A percentile compares a stretch with the other conserved stretches of the same genome.
Conservation (phyloP, 768 basidiomycete genomes). For the Naematelia encephala region DNA sequence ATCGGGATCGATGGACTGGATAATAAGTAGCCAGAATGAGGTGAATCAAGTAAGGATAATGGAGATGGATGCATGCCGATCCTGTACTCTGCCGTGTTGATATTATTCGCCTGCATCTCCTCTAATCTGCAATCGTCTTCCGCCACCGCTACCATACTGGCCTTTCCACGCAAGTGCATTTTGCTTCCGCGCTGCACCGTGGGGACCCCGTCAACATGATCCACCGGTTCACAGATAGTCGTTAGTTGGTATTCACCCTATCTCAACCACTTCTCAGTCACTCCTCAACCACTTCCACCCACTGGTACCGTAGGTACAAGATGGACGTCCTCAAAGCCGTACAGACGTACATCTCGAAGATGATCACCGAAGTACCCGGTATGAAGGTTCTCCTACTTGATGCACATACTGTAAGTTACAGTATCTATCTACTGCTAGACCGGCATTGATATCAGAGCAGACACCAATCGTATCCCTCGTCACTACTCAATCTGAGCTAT, state of each 20-base stretch:
- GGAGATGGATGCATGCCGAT: neutral
- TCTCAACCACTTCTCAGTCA: too few relatives aligned
- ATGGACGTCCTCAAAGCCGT: slow-evolving; percentile 98
- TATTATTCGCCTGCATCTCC: too few relatives aligned
- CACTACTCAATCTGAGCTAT: slow-evolving; percentile 84
- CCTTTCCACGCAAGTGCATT: too few relatives aligned
- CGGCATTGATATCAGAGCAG: slow-evolving; percentile 45
- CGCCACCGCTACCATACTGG: too few relatives aligned
- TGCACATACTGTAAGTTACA: slow-evolving; percentile 72
- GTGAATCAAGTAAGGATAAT: neutral
- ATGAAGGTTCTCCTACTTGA: slow-evolving; percentile 98
- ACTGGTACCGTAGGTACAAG: slow-evolving; percentile 12
- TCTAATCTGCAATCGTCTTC: too few relatives aligned
- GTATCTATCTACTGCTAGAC: too few relatives aligned
- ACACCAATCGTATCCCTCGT: slow-evolving; percentile 94
- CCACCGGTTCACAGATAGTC: neutral
- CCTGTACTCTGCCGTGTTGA: neutral
- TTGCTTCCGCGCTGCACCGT: too few relatives aligned
- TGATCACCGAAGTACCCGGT: slow-evolving; percentile 75
- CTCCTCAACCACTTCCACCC: too few relatives aligned
- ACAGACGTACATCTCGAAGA: slow-evolving; percentile 84
- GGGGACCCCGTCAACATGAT: neutral
- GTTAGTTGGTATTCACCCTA: too few relatives aligned
- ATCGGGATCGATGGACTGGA: too few relatives aligned
- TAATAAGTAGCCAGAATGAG: too few relatives aligned